Base-by-base conservation (phyloP, 371 early-diverging fungal genomes). In the Blakeslea trispora region DNA sequence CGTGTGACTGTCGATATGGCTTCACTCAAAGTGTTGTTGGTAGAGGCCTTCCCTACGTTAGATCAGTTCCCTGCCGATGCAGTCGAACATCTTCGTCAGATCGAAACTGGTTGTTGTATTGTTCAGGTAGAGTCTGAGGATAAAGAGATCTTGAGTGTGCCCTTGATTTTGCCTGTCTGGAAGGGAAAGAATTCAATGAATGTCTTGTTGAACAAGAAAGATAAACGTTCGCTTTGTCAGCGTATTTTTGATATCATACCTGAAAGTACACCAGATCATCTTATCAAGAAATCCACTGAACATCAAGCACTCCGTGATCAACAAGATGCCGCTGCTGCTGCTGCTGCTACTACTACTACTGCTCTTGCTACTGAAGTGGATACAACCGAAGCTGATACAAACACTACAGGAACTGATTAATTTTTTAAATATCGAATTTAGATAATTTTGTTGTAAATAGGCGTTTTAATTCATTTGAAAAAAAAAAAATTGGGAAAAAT, bases 171-270 rank as follows among this genome's bases (percentile, higher is more conserved):
- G 46, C 92, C 94, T 4, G 76, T 90, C 5, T 91, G 91, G 90
- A 77, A 87, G 53, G 91, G 91, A 7, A 74, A 75, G 17, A 81
- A 84, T 34, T 86, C 87, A 10, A 73, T 83, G 23, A 90, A 89
- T 42, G 70, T 91, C 48, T 67, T 92, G 61, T 57, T 94, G 34
- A 85, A 87, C 69, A 91, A 91, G 64, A 77, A 79, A 50, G 92
- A 91, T 50, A 81, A 82, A 51, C 67, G 74, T 50, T 66, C 74
- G 17, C 58, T 79, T 14, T 71, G 73, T 51, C 66, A 72, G 41
- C 59, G 80, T 21, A 55, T 79, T 34, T 79, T 75, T 66, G 72
- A 64, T 43, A 61, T 65, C 35, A 66, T 64, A 46, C 77, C 75
- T 39, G 75, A 68, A 37, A n/a, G 56, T 21, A 70, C 63, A 31